Conservation (phyloP, 306 rosid species). For the Pyrus bretschneideri region DNA sequence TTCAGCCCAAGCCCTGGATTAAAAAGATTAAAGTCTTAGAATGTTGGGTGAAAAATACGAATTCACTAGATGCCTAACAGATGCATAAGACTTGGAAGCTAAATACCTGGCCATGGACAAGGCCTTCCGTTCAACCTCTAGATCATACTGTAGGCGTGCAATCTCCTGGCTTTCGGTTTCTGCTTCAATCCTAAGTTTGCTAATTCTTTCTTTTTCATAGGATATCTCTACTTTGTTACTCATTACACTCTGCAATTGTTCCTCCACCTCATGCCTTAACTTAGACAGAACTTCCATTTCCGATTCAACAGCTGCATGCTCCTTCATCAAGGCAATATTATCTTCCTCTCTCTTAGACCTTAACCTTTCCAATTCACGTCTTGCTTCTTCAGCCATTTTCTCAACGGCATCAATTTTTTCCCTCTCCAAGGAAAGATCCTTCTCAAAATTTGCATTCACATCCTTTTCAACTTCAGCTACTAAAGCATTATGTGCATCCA, state of each 20-base stretch:
- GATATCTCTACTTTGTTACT: constrained; percentile 72
- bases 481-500: constrained; percentile 86
- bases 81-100: neutral
- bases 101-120: constrained; percentile 97
- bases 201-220: constrained; percentile 70
- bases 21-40: neutral
- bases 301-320: constrained; percentile 73
- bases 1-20: constrained; percentile 90
- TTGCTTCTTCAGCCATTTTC: constrained; percentile 91
- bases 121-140: constrained; percentile 95
- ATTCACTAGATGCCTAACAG: neutral
- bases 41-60: neutral
- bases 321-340: constrained; percentile 53
- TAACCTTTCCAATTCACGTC: constrained; percentile 65
- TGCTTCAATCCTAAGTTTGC: constrained; percentile 72
- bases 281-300: constrained; percentile 81
- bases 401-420: constrained; percentile 74
- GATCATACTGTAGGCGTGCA: constrained; percentile 77
- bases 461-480: constrained; percentile 94
- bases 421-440: constrained; percentile 72
- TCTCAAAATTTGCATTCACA: constrained; percentile 70
- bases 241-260: constrained; percentile 70
- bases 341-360: constrained; percentile 64
- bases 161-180: constrained; percentile 80
- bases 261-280: constrained; percentile 79